A percentile compares a stretch with the other conserved stretches of the same genome.
phyloP scores from a whole-genome alignment of 768 basidiomycete genomes.

The Melanogaster broomeanus region DNA sequence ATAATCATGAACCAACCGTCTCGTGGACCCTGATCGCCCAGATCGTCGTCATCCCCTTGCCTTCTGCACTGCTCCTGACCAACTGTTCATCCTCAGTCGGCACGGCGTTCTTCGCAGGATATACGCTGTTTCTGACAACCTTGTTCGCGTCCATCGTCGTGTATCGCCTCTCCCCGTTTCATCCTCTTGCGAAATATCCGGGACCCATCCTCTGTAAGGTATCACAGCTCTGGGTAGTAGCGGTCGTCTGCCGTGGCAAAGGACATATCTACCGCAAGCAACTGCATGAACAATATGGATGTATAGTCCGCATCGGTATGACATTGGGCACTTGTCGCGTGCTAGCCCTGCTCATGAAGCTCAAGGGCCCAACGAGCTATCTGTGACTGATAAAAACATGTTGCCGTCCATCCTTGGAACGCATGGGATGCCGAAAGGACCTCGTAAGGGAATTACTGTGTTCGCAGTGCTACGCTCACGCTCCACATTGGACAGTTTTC shows the following conservation, averaged over 20 bases:
- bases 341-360: constrained; percentile 5
- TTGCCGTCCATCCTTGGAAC: constrained; percentile 27
- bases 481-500: constrained; percentile 12
- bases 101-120: constrained; percentile 10
- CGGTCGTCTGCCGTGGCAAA: constrained; percentile 18
- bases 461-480: constrained; percentile 2
- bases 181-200: constrained; percentile 40
- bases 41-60: constrained; percentile 11
- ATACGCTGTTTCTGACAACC: constrained; percentile 17
- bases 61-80: constrained; percentile 11
- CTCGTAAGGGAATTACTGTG: constrained; percentile 19
- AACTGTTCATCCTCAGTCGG: constrained; percentile 5
- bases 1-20: constrained; percentile 15
- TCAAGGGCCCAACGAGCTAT: constrained; percentile 41
- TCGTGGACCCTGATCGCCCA: constrained; percentile 15
- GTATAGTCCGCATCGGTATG: constrained; percentile 36
- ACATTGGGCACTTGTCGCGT: background rate
- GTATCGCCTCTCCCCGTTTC: constrained; percentile 41
- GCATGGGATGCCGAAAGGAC: constrained; percentile 31
- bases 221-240: constrained; percentile 32
- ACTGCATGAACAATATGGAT: constrained; percentile 33
- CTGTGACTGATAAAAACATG: constrained; percentile 26
- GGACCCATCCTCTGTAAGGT: constrained; percentile 34
- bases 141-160: constrained; percentile 28
- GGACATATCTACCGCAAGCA: constrained; percentile 14